Evolutionary conservation across 2,329 filamentous ascomycete genomes (phyloP).

Genomic region (Alternaria tenuissima): DNA sequence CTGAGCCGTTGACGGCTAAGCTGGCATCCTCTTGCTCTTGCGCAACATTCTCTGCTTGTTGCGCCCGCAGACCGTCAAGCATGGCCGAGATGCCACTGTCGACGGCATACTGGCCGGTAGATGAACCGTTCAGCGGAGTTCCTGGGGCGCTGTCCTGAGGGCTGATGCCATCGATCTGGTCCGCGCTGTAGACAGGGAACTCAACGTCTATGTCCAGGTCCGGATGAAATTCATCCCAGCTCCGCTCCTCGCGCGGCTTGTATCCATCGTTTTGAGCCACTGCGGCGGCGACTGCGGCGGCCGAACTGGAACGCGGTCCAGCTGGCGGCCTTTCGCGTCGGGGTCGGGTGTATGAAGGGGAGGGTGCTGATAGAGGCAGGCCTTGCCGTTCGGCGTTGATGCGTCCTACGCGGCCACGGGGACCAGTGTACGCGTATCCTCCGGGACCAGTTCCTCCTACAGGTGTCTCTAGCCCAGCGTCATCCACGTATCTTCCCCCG

Average conservation of each 20-base stretch:
- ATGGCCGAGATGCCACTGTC: constrained; percentile 47
- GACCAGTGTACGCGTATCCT: constrained; percentile 60
- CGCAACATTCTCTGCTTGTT: constrained; percentile 39
- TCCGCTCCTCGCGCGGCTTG: constrained; percentile 94
- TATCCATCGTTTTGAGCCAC: constrained; percentile 94
- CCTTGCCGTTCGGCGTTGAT: constrained; percentile 56
- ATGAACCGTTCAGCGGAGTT: constrained; percentile 48
- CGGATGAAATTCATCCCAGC: constrained; percentile 97
- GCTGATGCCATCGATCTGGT: constrained; percentile 81
- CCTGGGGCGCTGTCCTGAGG: constrained; percentile 57
- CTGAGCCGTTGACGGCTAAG: constrained; percentile 25
- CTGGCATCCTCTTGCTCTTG: constrained; percentile 25
- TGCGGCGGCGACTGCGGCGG: constrained; percentile 85
- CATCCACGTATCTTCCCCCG: constrained; percentile 82
- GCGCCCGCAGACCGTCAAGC: constrained; percentile 46
- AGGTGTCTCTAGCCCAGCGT: constrained; percentile 69
- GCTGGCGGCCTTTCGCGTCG: constrained; percentile 52
- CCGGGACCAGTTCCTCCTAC: constrained; percentile 59
- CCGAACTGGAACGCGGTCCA: constrained; percentile 80
- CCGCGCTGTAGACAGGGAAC: constrained; percentile 79
- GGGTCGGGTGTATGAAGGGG: constrained; percentile 53
- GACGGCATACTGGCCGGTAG: constrained; percentile 41
- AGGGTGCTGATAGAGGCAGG: constrained; percentile 56
- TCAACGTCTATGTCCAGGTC: constrained; percentile 88
- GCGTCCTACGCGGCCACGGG: constrained; percentile 63